A percentile compares a stretch with the other conserved stretches of the same genome.
These are phyloP conservation scores for Leccinum subtestaceum DNA, from an alignment of 768 basidiomycete species.

Conservation along the genomic window DNA sequence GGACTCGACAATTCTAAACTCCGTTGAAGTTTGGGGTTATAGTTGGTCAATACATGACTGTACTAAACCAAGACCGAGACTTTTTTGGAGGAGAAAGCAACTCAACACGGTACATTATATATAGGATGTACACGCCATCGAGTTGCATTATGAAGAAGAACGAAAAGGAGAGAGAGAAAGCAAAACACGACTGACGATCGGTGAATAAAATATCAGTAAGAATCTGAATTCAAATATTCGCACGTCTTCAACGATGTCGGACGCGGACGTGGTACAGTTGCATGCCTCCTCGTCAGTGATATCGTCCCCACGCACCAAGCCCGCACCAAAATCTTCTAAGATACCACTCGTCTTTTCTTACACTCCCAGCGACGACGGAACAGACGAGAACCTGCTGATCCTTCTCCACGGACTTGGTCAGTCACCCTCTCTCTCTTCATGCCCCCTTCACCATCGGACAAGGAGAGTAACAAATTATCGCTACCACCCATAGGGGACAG, in stretches of 20 bases:
- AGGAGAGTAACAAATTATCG: background rate
- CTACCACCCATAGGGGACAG: slow-evolving; percentile 63
- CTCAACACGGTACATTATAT: too few species aligned
- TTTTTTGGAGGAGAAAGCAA: too few species aligned
- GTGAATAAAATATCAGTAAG: too few species aligned
- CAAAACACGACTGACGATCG: background rate
- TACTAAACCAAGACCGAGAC: too few species aligned
- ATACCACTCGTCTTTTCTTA: slow-evolving; percentile 65
- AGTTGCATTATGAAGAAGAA: too few species aligned
- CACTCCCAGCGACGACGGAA: slow-evolving; percentile 73
- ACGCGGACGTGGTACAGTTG: slow-evolving; percentile 22
- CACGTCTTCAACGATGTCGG: slow-evolving; percentile 11
- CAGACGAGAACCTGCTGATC: slow-evolving; percentile 81
- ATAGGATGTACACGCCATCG: too few species aligned
- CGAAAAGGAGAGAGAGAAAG: background rate
- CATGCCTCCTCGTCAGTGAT: slow-evolving; percentile 8
- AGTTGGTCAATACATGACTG: too few species aligned
- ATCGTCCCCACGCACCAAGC: slow-evolving; percentile 41
- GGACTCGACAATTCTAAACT: background rate
- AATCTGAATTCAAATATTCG: too few species aligned
- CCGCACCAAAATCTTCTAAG: slow-evolving; percentile 41
- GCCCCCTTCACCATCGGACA: background rate
- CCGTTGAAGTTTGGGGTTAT: background rate
- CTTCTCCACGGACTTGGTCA: slow-evolving; percentile 84
- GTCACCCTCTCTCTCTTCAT: slow-evolving; percentile 10